Evolutionary conservation across 805 yeast species (phyloP).

Genomic region (Barnettozyma botsteinii): DNA sequence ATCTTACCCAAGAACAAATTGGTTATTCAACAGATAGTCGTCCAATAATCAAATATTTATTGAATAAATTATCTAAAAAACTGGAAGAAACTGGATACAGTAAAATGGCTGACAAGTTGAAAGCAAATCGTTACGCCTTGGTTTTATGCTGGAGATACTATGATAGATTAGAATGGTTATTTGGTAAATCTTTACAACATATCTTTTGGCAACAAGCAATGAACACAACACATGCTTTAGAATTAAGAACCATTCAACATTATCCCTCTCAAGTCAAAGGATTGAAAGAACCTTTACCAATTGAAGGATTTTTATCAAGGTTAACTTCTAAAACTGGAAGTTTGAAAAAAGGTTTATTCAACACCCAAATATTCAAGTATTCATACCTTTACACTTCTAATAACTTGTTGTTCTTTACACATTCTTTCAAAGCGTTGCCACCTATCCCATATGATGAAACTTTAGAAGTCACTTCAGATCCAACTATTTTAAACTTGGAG

Average conservation of each 20-base stretch:
- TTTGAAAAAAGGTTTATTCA: slow-evolving; percentile 26
- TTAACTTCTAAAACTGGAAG: slow-evolving; percentile 47
- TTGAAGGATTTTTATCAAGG: slow-evolving; percentile 76
- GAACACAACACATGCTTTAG: slow-evolving; percentile 46
- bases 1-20: slow-evolving; percentile 4
- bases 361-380: slow-evolving; percentile 43
- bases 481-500: slow-evolving; percentile 23
- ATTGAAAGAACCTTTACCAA: slow-evolving; percentile 56
- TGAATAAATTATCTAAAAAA: slow-evolving; percentile 31
- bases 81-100: slow-evolving; percentile 26
- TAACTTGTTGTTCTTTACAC: slow-evolving; percentile 53
- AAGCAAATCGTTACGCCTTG: slow-evolving; percentile 27
- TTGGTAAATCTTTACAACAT: slow-evolving; percentile 38
- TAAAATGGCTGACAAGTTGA: slow-evolving; percentile 22
- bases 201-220: slow-evolving; percentile 40
- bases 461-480: slow-evolving; percentile 16
- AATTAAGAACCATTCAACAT: slow-evolving; percentile 45
- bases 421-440: slow-evolving; percentile 53
- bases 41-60: slow-evolving; percentile 33
- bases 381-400: slow-evolving; percentile 62
- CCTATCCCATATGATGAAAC: slow-evolving; percentile 40
- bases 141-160: slow-evolving; percentile 62
- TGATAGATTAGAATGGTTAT: slow-evolving; percentile 71
- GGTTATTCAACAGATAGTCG: slow-evolving; percentile 26
- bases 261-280: slow-evolving; percentile 29